These are phyloP conservation scores for Avena atlantica DNA, from an alignment of 176 grass and related monocot genomes.

Conservation along the genomic window DNA sequence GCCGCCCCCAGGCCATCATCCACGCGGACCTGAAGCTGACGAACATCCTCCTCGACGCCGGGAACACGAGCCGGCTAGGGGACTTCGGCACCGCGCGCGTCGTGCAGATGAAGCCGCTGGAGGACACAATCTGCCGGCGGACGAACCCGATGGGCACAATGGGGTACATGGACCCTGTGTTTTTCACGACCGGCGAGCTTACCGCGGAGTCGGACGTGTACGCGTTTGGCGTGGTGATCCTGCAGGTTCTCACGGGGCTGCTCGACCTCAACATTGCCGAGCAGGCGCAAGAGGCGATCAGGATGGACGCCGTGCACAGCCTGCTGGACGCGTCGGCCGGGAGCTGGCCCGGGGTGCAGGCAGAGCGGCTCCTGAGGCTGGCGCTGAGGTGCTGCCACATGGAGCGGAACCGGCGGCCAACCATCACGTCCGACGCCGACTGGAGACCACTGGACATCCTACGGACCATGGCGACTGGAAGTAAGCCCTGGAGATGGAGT, in stretches of 20 bases:
- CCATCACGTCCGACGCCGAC: conserved; percentile 40
- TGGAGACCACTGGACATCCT: conserved; percentile 53
- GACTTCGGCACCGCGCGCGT: conserved; percentile 62
- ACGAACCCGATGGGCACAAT: conserved; percentile 57
- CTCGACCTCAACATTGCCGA: conserved; percentile 46
- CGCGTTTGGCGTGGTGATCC: conserved; percentile 49
- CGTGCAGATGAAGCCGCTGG: conserved; percentile 48
- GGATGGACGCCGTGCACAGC: conserved; percentile 32
- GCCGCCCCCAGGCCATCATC: conserved; percentile 56
- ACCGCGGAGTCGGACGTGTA: conserved; percentile 60
- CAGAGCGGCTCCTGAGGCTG: conserved; percentile 42
- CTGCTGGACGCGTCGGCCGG: conserved; percentile 54
- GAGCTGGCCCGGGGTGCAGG: conserved; percentile 52
- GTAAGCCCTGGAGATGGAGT: conserved; percentile 41
- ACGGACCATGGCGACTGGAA: conserved; percentile 18
- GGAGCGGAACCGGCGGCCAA: conserved; percentile 51
- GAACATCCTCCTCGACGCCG: conserved; percentile 55
- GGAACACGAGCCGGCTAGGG: conserved; percentile 52
- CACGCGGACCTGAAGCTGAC: conserved; percentile 75
- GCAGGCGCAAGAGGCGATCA: conserved; percentile 45
- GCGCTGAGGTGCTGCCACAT: conserved; percentile 55
- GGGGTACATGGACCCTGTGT: conserved; percentile 64
- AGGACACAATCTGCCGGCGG: conserved; percentile 45
- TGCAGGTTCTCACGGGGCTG: conserved; percentile 53
- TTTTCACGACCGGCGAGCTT: conserved; percentile 56